Base-by-base conservation (phyloP, 2,329 filamentous ascomycete species). In the Sclerotinia trifoliorum region DNA sequence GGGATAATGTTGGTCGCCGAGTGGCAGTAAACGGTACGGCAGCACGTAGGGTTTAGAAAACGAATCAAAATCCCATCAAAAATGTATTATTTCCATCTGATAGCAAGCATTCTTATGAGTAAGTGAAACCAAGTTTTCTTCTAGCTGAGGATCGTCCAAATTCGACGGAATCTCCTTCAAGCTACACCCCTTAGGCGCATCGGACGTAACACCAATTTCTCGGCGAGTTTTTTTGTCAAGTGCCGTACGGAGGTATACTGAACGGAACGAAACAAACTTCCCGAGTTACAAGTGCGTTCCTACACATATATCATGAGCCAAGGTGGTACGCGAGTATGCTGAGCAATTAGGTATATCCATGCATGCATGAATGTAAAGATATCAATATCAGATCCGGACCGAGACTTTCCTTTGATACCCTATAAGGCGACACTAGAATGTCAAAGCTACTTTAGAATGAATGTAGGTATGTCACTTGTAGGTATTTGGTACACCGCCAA, bases 311-410 rank as follows among this genome's bases (percentile, higher is more conserved):
- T 62, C 57, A 48, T 57, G 21, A 11, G 29, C 17, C n/a, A 49
- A 63, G 15, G 60, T 51, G 1, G 46, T 13, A 63, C 60, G 32
- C 60, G 60, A 63, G 60, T 62, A 62, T 62, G 46, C 29, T 62
- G 60, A 29, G n/a, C 60, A 62, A 62, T 26, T 42, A 24, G 21
- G 49, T 26, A 29, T 51, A 44, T 65, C n/a, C 35, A 65, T 65
- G 51, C 49, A 65, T 64, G 58, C 29, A 65, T 65, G 62, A 3
- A 61, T 66, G 29, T n/a, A 61, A 32, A 29, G 32, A 51, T 52
- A 61, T 61, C 29, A 66, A 61, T 60, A 66, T 66, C 65, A 66
- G 65, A 66, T 66, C 46, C 39, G 44, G 42, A 61, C 56, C 32
- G 64, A 66, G 55, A 66, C 46, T 49, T 5, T 29, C 29, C 29